Evolutionary conservation across 176 grass and related monocot genomes (phyloP).

Genomic region (Pontederia crassipes): DNA sequence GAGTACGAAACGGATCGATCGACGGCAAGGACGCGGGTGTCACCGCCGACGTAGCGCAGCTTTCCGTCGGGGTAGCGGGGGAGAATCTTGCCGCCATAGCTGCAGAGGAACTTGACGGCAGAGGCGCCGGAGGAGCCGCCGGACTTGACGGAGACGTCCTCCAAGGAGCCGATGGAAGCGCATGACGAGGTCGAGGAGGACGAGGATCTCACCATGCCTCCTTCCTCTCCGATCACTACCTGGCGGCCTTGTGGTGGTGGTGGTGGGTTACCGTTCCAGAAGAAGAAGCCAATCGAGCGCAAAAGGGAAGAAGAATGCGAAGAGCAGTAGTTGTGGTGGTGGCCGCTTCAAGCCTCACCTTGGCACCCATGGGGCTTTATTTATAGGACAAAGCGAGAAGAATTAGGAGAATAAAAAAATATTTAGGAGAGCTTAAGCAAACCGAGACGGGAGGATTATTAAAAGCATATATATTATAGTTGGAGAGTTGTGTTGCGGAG

Average conservation of each 20-base stretch:
- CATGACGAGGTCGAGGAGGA: not conserved
- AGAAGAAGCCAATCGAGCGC: not conserved
- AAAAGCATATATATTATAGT: too few species aligned
- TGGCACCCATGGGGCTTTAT: not conserved
- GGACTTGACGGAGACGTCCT: not conserved
- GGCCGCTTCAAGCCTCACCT: constrained; percentile 1
- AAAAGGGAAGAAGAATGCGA: not conserved
- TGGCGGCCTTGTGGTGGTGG: not conserved
- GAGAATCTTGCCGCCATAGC: constrained; percentile 67
- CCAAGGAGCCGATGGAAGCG: not conserved
- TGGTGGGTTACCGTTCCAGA: not conserved
- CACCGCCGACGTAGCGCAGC: constrained; percentile 70
- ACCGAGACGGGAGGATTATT: too few species aligned
- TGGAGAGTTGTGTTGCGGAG: too few species aligned
- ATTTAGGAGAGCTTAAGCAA: not conserved
- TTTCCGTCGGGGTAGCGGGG: constrained; percentile 59
- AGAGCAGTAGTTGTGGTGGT: not conserved
- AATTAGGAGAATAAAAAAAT: not conserved
- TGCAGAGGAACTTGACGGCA: constrained; percentile 61
- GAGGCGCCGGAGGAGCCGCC: not conserved
- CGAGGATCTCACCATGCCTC: not conserved
- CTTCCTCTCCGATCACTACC: not conserved
- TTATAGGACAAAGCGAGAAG: not conserved
- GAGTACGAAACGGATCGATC: constrained; percentile 34
- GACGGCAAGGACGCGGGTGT: constrained; percentile 63